A percentile compares a stretch with the other conserved stretches of the same genome.
Conservation (phyloP, 73 alveolate genomes). For the Diophrys appendiculata region DNA sequence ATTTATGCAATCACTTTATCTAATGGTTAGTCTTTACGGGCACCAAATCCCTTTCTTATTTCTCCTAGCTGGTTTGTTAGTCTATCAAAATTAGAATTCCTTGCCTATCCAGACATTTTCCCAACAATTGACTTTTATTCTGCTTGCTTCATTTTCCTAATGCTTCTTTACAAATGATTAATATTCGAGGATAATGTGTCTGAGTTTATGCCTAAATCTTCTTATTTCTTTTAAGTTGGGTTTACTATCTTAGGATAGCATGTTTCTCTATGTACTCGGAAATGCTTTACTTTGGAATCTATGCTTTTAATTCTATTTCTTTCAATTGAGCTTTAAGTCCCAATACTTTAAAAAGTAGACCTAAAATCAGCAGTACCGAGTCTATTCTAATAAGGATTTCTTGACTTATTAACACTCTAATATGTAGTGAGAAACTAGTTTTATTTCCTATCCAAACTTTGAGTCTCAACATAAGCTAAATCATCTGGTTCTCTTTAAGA, state of each 20-base stretch:
- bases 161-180: conserved; percentile 14
- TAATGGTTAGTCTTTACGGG: conserved; percentile 6
- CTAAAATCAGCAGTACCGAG: not conserved
- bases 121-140: conserved; percentile 8
- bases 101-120: not conserved
- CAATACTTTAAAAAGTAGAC: not conserved
- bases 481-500: conserved; percentile 1
- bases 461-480: no score
- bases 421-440: not conserved
- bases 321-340: not conserved
- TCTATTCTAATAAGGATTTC: not conserved
- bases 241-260: not conserved
- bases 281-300: no score
- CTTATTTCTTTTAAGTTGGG: not conserved
- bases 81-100: conserved; percentile 11
- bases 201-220: not conserved
- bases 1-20: no score
- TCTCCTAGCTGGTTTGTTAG: conserved; percentile 4
- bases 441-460: no score
- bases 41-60: conserved; percentile 23
- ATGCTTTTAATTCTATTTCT: no score
- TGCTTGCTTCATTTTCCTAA: conserved; percentile 20
- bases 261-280: not conserved
- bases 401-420: not conserved
- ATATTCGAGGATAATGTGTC: not conserved